Evolutionary conservation across 495 filamentous ascomycete species (phyloP).

Genomic region (Trypethelium eluteriae): DNA sequence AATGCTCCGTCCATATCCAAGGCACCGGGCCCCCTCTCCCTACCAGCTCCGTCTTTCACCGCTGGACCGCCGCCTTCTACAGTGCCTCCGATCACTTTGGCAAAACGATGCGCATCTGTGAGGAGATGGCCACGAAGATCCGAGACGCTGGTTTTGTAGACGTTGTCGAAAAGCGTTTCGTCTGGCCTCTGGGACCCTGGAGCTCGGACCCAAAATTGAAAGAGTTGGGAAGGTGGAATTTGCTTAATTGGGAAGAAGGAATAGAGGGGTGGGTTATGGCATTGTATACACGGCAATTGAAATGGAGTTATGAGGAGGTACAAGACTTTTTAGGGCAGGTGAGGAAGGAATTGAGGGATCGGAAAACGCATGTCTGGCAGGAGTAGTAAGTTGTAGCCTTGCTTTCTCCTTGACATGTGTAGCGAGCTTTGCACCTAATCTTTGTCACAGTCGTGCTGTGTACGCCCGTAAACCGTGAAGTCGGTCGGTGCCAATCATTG

Average conservation of each 20-base stretch:
- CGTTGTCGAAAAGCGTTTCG: constrained; percentile 31
- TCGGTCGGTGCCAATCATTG: background rate
- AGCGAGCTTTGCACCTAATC: background rate
- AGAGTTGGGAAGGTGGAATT: constrained; percentile 25
- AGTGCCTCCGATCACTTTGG: constrained; percentile 26
- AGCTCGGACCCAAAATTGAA: constrained; percentile 21
- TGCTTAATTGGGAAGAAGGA: constrained; percentile 24
- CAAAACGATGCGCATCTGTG: constrained; percentile 26
- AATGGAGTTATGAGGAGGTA: constrained; percentile 24
- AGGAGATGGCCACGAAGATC: constrained; percentile 16
- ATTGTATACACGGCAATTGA: constrained; percentile 16
- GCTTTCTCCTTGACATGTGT: background rate
- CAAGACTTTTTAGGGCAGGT: constrained; percentile 16
- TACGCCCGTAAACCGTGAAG: constrained; percentile 12
- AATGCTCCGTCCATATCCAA: constrained; percentile 22
- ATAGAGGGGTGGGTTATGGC: constrained; percentile 20
- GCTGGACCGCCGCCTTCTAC: constrained; percentile 20
- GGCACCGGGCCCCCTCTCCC: constrained; percentile 15
- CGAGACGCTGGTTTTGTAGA: constrained; percentile 38
- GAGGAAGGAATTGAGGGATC: constrained; percentile 8
- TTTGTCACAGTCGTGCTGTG: background rate
- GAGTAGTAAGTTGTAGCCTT: constrained; percentile 1
- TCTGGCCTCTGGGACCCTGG: constrained; percentile 28
- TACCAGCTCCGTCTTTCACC: constrained; percentile 10
- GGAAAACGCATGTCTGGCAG: constrained; percentile 12